Conservation (phyloP, 805 yeast genomes). For the Cephaloascus albidus region DNA sequence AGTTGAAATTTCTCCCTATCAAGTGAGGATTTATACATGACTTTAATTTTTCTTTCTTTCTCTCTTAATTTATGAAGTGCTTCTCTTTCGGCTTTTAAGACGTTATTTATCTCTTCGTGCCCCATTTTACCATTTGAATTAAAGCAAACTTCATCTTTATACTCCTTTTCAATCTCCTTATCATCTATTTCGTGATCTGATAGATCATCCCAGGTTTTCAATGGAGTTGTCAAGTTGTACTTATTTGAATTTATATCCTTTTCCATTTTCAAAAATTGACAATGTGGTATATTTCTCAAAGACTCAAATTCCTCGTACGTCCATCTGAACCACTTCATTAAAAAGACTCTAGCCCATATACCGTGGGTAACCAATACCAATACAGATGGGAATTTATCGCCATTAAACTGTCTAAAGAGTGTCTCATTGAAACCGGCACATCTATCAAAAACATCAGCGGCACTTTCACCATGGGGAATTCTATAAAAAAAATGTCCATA, state of each 20-base stretch:
- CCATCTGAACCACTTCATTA: conserved; percentile 96
- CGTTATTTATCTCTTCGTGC: conserved; percentile 13
- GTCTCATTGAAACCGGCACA: conserved; percentile 88
- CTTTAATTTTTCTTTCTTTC: conserved; percentile 33
- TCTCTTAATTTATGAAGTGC: conserved; percentile 26
- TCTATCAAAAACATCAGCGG: conserved; percentile 91
- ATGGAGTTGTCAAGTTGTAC: conserved; percentile 48
- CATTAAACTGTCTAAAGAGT: conserved; percentile 68
- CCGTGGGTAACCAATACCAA: conserved; percentile 88
- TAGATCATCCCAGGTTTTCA: conserved; percentile 66
- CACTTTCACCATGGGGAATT: conserved; percentile 90
- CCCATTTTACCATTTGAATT: conserved; percentile 1
- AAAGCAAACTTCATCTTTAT: conserved; percentile 5
- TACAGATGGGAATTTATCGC: conserved; percentile 66
- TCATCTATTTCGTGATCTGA: conserved; percentile 25
- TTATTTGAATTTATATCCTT: conserved; percentile 35
- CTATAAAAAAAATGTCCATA: conserved; percentile 79
- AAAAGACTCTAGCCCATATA: conserved; percentile 85
- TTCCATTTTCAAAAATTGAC: conserved; percentile 76
- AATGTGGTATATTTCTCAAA: conserved; percentile 75
- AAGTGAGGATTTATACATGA: conserved; percentile 19
- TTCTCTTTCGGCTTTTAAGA: conserved; percentile 20
- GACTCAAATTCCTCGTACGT: conserved; percentile 82
- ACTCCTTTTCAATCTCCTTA: conserved; percentile 2
- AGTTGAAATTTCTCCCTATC: too few species aligned